These are phyloP conservation scores for Neckera pumila DNA, from an alignment of 225 moss, liverwort and hornwort species.

Conservation along the genomic window DNA sequence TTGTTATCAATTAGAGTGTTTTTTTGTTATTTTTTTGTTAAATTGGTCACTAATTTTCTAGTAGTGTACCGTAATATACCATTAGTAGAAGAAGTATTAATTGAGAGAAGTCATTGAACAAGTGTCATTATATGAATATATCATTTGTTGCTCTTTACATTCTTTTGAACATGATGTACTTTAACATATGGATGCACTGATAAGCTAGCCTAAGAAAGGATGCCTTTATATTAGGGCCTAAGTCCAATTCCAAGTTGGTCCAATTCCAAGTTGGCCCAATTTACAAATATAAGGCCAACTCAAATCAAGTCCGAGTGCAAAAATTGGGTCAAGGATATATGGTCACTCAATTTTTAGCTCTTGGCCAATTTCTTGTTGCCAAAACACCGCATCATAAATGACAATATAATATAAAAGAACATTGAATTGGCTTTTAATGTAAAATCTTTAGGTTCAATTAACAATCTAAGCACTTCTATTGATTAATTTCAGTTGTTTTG, in stretches of 20 bases:
- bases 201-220: rapidly evolving
- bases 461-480: background rate
- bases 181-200: rapidly evolving
- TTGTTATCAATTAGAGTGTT: no score
- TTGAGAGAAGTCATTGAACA: background rate
- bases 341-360: background rate
- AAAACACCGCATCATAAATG: rapidly evolving
- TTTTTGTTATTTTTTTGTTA: no score
- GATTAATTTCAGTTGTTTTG: background rate
- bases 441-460: rapidly evolving
- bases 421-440: rapidly evolving
- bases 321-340: background rate
- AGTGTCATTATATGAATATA: background rate
- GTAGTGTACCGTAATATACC: no score
- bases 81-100: no score
- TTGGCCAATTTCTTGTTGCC: rapidly evolving
- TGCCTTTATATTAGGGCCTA: no score
- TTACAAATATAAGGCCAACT: background rate
- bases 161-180: background rate
- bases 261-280: background rate
- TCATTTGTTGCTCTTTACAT: background rate
- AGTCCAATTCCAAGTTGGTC: no score
- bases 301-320: background rate
- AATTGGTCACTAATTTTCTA: no score
- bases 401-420: background rate